Conservation (phyloP, 768 basidiomycete genomes). For the Lanmaoa pseudosensibilis region DNA sequence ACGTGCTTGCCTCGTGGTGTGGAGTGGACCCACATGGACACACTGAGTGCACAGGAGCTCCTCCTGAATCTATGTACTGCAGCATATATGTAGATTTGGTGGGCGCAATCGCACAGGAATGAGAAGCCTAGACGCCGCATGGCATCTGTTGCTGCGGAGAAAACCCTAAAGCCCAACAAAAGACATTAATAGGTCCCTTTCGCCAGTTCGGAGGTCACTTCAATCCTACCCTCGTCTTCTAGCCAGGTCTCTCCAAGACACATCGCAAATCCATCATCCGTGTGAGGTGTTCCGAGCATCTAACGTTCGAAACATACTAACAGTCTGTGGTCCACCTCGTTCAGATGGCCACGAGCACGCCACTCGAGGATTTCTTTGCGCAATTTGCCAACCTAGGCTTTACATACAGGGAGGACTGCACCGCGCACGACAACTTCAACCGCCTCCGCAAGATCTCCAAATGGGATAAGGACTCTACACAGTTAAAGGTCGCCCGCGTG, state of each 20-base stretch:
- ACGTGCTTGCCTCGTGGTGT: background rate
- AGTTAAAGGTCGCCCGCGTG: background rate
- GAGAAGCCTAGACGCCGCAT: background rate
- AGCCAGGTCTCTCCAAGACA: background rate
- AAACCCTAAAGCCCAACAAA: background rate
- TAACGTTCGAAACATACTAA: background rate
- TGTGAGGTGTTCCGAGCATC: background rate
- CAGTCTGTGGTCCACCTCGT: background rate
- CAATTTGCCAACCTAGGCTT: constrained; percentile 17
- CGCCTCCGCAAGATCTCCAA: constrained; percentile 6
- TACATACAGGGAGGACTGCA: constrained; percentile 7
- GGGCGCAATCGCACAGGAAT: constrained; percentile 11
- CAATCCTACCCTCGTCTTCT: background rate
- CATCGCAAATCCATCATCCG: background rate
- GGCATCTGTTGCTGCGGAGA: background rate
- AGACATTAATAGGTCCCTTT: background rate
- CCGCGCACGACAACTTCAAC: constrained; percentile 24
- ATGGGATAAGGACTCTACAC: background rate
- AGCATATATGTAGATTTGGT: too few relatives aligned
- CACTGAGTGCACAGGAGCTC: background rate
- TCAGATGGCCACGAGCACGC: constrained; percentile 9
- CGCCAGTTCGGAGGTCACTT: background rate
- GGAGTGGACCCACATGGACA: background rate
- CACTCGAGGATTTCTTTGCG: constrained; percentile 29
- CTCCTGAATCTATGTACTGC: background rate